These are phyloP conservation scores for Bipolaris bicolor DNA, from an alignment of 2,329 filamentous ascomycete species.

Conservation along the genomic window DNA sequence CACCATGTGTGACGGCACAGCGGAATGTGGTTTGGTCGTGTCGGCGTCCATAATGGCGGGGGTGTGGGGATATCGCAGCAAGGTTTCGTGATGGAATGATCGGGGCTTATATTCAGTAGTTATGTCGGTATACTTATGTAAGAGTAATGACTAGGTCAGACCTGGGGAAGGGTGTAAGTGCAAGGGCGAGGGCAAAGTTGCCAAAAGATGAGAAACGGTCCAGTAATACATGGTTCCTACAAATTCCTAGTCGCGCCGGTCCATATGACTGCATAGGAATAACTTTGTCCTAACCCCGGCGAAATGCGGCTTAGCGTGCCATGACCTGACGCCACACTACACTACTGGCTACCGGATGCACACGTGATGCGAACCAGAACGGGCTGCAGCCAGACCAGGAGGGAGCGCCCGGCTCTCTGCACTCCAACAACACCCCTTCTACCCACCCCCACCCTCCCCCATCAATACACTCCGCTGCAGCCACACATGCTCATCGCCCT, in stretches of 20 bases:
- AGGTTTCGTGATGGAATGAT: neutral
- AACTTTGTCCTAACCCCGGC: constrained; percentile 19
- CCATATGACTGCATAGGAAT: constrained; percentile 24
- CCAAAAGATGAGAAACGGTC: constrained; percentile 16
- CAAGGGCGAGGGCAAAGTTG: constrained; percentile 15
- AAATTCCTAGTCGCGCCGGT: constrained; percentile 10
- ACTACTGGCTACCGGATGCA: neutral
- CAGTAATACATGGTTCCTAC: constrained; percentile 24
- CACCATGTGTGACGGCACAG: constrained; percentile 62
- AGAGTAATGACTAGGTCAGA: neutral
- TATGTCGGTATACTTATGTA: constrained; percentile 2
- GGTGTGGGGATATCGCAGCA: neutral
- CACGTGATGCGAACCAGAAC: constrained; percentile 13
- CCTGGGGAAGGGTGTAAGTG: neutral
- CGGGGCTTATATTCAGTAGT: neutral
- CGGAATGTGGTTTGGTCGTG: constrained; percentile 56
- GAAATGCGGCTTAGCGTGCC: constrained; percentile 21
- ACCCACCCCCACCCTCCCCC: constrained; percentile 1
- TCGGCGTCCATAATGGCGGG: constrained; percentile 50
- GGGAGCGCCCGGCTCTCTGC: neutral
- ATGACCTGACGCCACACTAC: constrained; percentile 13
- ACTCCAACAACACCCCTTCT: constrained; percentile 5
- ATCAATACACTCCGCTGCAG: constrained; percentile 3
- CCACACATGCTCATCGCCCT: neutral
- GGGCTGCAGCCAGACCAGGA: neutral